A percentile compares a stretch with the other conserved stretches of the same genome.
phyloP scores from a whole-genome alignment of 106 monocot species.

The Alisma plantagoaquatica region DNA sequence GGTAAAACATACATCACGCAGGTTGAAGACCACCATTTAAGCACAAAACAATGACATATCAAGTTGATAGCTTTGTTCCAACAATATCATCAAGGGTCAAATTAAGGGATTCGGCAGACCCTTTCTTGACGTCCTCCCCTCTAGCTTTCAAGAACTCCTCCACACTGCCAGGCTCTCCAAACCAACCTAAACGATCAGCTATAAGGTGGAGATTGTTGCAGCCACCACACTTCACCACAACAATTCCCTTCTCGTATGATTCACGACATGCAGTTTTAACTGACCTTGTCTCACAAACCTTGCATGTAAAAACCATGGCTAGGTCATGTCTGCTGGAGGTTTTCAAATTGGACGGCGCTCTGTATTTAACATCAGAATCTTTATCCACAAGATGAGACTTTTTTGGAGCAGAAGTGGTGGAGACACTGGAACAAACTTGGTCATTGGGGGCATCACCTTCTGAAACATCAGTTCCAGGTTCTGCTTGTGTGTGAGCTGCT shows the following conservation, averaged over 20 bases:
- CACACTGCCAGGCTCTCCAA: slow-evolving; percentile 71
- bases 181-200: slow-evolving; percentile 84
- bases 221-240: slow-evolving; percentile 64
- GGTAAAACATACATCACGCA: too few species aligned
- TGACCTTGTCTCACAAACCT: slow-evolving; percentile 84
- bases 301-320: slow-evolving; percentile 90
- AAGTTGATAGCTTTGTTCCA: slow-evolving; percentile 24
- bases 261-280: slow-evolving; percentile 71
- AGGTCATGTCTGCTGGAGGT: slow-evolving; percentile 58
- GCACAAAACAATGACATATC: too few species aligned
- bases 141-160: slow-evolving; percentile 66
- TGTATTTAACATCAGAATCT: slow-evolving; percentile 21
- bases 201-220: slow-evolving; percentile 92
- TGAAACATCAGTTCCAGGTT: too few species aligned
- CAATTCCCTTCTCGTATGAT: slow-evolving; percentile 85
- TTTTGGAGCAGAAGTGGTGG: background rate
- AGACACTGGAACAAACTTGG: too few species aligned
- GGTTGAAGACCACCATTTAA: too few species aligned
- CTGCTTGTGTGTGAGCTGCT: too few species aligned
- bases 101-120: slow-evolving; percentile 60
- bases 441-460: too few species aligned
- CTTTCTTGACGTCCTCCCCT: slow-evolving; percentile 74
- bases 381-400: background rate
- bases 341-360: slow-evolving; percentile 51
- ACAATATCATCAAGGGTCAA: slow-evolving; percentile 72